These are phyloP conservation scores for Hypholoma fasciculare DNA, from an alignment of 768 basidiomycete species.

Conservation along the genomic window DNA sequence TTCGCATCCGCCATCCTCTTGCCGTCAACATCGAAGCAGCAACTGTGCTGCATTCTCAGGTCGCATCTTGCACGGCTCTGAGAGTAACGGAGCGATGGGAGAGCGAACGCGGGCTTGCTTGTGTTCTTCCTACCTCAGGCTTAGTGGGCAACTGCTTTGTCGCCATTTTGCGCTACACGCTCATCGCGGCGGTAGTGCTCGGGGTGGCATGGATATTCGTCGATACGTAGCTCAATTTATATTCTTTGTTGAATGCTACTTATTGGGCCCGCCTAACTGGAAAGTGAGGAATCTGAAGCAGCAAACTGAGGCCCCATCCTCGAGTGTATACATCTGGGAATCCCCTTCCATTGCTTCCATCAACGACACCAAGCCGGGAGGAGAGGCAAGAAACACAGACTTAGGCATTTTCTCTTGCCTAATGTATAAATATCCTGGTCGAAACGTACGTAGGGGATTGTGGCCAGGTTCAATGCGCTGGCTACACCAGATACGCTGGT, in stretches of 20 bases:
- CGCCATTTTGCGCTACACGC: neutral
- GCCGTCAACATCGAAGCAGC: constrained; percentile 26
- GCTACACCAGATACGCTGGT: too few relatives aligned
- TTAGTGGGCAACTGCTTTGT: constrained; percentile 4
- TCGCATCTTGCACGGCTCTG: constrained; percentile 19
- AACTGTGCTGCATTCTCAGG: constrained; percentile 28
- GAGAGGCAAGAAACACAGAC: too few relatives aligned
- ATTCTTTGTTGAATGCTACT: neutral
- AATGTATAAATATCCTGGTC: too few relatives aligned
- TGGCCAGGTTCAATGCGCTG: too few relatives aligned
- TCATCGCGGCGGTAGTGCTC: neutral
- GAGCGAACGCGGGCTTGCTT: constrained; percentile 10
- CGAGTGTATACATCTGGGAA: too few relatives aligned
- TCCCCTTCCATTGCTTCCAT: too few relatives aligned
- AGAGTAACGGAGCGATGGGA: constrained; percentile 32
- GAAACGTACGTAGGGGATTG: too few relatives aligned
- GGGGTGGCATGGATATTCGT: neutral
- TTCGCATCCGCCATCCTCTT: constrained; percentile 1
- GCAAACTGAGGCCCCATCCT: too few relatives aligned
- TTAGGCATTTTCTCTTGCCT: too few relatives aligned
- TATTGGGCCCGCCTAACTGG: neutral
- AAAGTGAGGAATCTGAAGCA: too few relatives aligned
- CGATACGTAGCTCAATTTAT: neutral
- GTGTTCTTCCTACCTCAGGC: neutral
- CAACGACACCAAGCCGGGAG: too few relatives aligned